phyloP scores from a whole-genome alignment of 2,329 filamentous ascomycete genomes.

The Tolypocladium tundrense region DNA sequence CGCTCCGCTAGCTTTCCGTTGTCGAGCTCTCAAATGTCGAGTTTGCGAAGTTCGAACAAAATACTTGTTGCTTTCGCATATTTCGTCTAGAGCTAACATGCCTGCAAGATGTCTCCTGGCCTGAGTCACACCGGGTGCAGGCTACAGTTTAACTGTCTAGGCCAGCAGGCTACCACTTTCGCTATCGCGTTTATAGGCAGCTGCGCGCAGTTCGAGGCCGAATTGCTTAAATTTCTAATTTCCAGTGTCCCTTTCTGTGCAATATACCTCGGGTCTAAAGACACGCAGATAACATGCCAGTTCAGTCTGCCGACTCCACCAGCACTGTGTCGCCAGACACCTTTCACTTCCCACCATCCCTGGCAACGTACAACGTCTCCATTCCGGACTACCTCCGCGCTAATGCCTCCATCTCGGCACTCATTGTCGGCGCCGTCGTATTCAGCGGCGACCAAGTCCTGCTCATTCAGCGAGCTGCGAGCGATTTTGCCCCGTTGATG shows the following conservation, averaged over 20 bases:
- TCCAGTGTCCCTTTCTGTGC: background rate
- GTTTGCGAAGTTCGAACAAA: background rate
- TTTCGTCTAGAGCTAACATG: background rate
- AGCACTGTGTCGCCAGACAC: background rate
- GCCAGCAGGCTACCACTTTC: background rate
- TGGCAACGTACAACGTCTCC: background rate
- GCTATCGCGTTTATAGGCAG: background rate
- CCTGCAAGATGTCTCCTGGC: background rate
- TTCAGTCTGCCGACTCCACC: background rate
- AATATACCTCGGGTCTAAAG: background rate
- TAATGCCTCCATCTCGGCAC: background rate
- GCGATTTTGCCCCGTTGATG: constrained; percentile 2
- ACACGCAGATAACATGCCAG: background rate
- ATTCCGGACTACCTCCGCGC: background rate
- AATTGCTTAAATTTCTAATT: background rate
- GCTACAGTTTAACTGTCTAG: background rate
- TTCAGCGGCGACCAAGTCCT: background rate
- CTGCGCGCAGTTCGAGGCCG: background rate
- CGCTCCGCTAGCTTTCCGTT: background rate
- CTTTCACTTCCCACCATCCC: background rate
- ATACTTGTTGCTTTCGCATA: background rate
- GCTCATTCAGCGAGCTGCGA: constrained; percentile 3
- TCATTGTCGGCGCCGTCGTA: constrained; percentile 3
- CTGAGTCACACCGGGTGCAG: background rate
- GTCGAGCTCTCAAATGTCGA: background rate